Base-by-base conservation (phyloP, 2,329 filamentous ascomycete species). In the Phaeosphaeria sp. region DNA sequence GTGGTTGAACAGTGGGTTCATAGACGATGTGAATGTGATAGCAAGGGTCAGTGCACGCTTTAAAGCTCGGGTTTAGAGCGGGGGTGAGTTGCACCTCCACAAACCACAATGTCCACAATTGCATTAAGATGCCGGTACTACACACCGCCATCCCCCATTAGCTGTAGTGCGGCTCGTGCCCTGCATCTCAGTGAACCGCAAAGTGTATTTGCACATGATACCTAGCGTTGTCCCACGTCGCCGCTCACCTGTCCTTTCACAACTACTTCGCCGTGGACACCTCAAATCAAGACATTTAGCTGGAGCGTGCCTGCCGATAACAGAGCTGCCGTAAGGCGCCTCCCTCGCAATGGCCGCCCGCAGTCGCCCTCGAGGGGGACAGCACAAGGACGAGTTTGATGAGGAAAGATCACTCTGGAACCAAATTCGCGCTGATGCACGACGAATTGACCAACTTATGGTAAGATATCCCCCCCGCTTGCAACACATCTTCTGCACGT, bases 361-460 rank as follows among this genome's bases (percentile, higher is more conserved):
- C 48, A 82, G 75, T 66, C 71, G 81, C 62, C 75, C 74, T 46
- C 76, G 80, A 61, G 63, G 73, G 62, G 69, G 79, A 60, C 66
- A 80, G 56, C 75, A 75, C 64, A 82, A 82, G 61, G 80, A 83
- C 55, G 81, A 83, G 58, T 77, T 81, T 46, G 81, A 83, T 54
- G 81, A 83, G 67, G 81, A 83, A 67, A 74, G 80, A 30, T 74
- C 79, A 17, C 68, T 84, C 53, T 84, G 82, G 82, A 80, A 78
- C 52, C 76, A 79, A 57, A 81, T 84, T 56, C 76, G 76, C 51
- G 73, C 75, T 43, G 79, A 81, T 61, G 80, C 77, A 6, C 79
- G 77, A 50, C 74, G 79, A 46, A 78, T 82, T 25, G 81, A 83
- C 56, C 69, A 66, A 41, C 77, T 82, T 65, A 78, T 81, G 68